These are phyloP conservation scores for Dictyostelium brefeldianum DNA, from an alignment of 78 protist species.

Conservation along the genomic window DNA sequence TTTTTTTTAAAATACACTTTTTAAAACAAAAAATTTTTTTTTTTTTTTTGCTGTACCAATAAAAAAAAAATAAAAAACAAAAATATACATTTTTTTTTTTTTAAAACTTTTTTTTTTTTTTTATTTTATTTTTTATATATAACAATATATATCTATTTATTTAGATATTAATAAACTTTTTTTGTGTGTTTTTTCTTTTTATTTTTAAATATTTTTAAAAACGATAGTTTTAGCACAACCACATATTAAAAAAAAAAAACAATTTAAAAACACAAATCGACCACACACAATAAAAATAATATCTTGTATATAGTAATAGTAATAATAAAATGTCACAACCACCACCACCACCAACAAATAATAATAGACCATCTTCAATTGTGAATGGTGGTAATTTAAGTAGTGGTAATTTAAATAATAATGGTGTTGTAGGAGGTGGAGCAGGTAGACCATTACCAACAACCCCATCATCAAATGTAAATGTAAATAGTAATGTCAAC, in stretches of 20 bases:
- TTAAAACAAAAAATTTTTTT: no score
- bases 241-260: background rate
- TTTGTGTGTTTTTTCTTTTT: background rate
- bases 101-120: no score
- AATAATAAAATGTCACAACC: conserved; percentile 15
- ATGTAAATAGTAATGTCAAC: background rate
- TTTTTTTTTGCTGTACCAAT: no score
- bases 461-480: conserved; percentile 2
- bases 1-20: no score
- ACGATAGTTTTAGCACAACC: background rate
- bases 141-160: background rate
- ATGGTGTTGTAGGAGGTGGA: no score
- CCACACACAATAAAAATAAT: no score
- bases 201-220: background rate
- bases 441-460: conserved; percentile 46
- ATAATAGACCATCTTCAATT: background rate
- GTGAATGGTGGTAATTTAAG: conserved; percentile 6
- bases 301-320: no score
- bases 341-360: background rate
- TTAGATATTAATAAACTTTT: background rate
- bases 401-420: background rate
- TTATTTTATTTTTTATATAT: no score
- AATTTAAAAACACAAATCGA: background rate
- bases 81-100: no score
- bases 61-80: no score